A percentile compares a stretch with the other conserved stretches of the same genome.
Evolutionary conservation across 2,329 filamentous ascomycete species (phyloP).

Genomic region (Trichoderma aggressivum): DNA sequence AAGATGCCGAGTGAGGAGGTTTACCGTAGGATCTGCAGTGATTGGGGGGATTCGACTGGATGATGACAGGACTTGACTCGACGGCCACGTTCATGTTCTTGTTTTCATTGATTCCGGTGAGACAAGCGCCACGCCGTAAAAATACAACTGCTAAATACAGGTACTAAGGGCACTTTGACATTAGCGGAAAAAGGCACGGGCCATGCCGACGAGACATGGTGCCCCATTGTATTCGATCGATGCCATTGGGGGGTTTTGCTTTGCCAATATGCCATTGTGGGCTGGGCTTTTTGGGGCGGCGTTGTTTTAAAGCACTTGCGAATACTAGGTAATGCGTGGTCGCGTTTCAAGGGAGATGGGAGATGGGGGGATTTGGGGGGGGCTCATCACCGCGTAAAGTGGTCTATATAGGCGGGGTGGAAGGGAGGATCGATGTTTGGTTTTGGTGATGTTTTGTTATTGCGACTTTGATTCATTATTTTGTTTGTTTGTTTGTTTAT

Average conservation of each 20-base stretch:
- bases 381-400: neutral
- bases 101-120: neutral
- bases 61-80: neutral
- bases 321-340: neutral
- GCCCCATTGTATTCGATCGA: neutral
- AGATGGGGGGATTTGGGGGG: neutral
- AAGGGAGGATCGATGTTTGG: neutral
- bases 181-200: constrained; percentile 8
- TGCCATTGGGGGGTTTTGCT: neutral
- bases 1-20: neutral
- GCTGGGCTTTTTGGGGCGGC: neutral
- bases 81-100: neutral
- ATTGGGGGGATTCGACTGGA: neutral
- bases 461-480: neutral
- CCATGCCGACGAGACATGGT: neutral
- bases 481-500: neutral
- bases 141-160: neutral
- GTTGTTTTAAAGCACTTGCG: neutral
- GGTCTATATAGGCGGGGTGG: neutral
- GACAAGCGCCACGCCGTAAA: neutral
- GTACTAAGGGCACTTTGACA: neutral
- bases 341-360: constrained; percentile 9
- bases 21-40: neutral
- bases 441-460: neutral
- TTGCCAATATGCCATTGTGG: neutral